A percentile compares a stretch with the other conserved stretches of the same genome.
Conservation (phyloP, 2,329 filamentous ascomycete species). For the Dactylellina cionopaga region DNA sequence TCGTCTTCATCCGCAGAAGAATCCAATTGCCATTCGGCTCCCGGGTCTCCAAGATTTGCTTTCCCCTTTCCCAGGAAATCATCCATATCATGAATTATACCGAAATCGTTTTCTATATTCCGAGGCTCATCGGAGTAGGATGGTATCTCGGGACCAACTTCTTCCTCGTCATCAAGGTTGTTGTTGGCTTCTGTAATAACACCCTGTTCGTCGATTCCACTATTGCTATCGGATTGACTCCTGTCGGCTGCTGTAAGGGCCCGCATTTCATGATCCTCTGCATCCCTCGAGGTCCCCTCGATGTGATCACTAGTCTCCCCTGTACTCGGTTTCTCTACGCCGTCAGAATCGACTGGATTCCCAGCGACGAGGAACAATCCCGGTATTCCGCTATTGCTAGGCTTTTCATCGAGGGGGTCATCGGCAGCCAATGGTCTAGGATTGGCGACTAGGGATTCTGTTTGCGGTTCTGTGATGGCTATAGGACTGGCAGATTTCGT, state of each 20-base stretch:
- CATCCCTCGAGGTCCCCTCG: not conserved
- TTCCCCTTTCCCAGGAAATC: constrained; percentile 54
- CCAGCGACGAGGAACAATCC: constrained; percentile 34
- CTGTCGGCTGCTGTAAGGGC: not conserved
- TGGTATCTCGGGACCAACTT: constrained; percentile 54
- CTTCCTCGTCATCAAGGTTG: not conserved
- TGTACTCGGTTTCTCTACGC: not conserved
- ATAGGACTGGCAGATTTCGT: not conserved
- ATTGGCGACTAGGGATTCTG: not conserved
- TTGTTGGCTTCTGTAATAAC: not conserved
- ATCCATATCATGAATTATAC: constrained; percentile 36
- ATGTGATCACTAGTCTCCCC: not conserved
- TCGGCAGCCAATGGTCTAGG: not conserved
- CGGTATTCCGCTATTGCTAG: constrained; percentile 12
- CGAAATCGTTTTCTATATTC: not conserved
- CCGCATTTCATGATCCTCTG: not conserved
- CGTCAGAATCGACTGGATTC: too few species aligned
- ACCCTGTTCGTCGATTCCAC: too few species aligned
- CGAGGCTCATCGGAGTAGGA: not conserved
- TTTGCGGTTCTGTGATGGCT: not conserved
- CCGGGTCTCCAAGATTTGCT: constrained; percentile 62
- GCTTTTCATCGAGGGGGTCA: not conserved
- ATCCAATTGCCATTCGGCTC: constrained; percentile 86
- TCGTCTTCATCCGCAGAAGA: constrained; percentile 74
- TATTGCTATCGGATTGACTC: not conserved